Evolutionary conservation across 768 basidiomycete genomes (phyloP), one percentile per base, ranked within the genome.

Genomic region (Udeniomyces megalosporus): DNA sequence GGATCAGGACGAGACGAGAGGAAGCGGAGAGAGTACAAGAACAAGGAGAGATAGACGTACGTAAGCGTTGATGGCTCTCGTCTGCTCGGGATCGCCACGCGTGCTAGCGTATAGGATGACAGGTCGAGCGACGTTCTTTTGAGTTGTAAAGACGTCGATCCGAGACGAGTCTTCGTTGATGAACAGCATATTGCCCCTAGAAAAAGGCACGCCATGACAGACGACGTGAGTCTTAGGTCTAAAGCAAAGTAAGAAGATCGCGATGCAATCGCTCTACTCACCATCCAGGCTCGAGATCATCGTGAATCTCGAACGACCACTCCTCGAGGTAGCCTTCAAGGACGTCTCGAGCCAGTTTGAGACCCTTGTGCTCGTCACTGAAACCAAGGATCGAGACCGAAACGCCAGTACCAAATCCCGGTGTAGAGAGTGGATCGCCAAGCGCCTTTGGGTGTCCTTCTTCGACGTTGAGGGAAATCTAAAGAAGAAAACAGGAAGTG

Each of bases 381-480:
- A 95, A 91, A 8, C 85, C 85, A 20, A 85, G 71, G 26, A 95
- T 75, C 0, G 84, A 81, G 35, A 91, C 74, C 0, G 79, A 63
- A 12, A 60, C 51, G 22, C 70, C 69, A 7, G 56, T 58, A 20
- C 72, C 71, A 60, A 71, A 53, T 14, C 72, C 70, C 49, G 78
- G 78, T 38, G 75, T 71, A 65, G 75, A 45, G 75, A 68, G 81
- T 79, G 14, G 75, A 75, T 57, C 76, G 72, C 78, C 77, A 50
- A 78, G 76, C 14, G 71, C 71, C 22, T n/a, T 38, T 45, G 76
- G 78, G 28, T 81, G 77, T 8, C 76, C 69, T 14, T 77, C 71
- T 64, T 90, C 85, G 32, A 86, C 88, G 32, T 80, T 79, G 71
- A 95, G 88, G 2, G 80, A 81, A 47, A 93, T n/a, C n/a, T n/a